Conservation (phyloP, 106 monocot species). For the Chionographis japonica region DNA sequence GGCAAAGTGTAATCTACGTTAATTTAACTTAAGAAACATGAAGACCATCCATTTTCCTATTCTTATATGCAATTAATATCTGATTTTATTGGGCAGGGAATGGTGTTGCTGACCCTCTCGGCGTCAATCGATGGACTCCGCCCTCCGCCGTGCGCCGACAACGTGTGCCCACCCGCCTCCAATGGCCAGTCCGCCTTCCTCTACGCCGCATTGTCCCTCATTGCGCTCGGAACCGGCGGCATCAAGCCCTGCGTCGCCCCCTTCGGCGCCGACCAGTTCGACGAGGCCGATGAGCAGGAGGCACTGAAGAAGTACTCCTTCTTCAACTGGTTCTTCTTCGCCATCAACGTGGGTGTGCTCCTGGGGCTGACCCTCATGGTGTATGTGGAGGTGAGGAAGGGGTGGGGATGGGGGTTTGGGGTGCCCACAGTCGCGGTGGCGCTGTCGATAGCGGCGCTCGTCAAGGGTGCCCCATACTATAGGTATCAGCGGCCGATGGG, state of each 20-base stretch:
- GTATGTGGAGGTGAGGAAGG: constrained; percentile 22
- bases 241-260: constrained; percentile 56
- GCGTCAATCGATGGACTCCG: constrained; percentile 23
- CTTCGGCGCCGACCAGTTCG: constrained; percentile 61
- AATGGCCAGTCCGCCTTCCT: constrained; percentile 19
- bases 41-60: no score
- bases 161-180: constrained; percentile 9
- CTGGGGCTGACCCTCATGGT: constrained; percentile 30
- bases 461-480: constrained; percentile 11
- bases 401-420: constrained; percentile 42
- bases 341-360: constrained; percentile 39
- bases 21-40: no score
- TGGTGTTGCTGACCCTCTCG: constrained; percentile 32
- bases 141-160: constrained; percentile 17
- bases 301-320: constrained; percentile 35
- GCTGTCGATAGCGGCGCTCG: constrained; percentile 16
- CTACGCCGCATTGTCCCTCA: constrained; percentile 23
- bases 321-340: constrained; percentile 76
- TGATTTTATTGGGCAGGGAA: constrained; percentile 23
- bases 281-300: constrained; percentile 31
- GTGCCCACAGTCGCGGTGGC: constrained; percentile 12
- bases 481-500: constrained; percentile 23
- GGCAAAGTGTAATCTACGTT: no score
- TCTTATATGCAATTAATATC: no score
- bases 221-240: constrained; percentile 55